Conservation (phyloP, 306 rosid genomes). For the Dryas octopetala region DNA sequence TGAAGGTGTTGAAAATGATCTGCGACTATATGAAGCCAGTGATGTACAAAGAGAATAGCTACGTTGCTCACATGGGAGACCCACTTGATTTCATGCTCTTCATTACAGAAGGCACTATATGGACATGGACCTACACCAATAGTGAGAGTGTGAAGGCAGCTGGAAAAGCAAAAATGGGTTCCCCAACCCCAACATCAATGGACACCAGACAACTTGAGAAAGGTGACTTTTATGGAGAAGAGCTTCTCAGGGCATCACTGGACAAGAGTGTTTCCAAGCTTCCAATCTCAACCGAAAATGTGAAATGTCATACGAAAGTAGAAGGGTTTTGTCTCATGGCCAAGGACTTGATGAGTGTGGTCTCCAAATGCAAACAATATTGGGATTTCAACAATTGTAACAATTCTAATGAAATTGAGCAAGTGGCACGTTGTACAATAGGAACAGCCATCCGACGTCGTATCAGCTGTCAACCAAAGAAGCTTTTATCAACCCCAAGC, state of each 20-base stretch:
- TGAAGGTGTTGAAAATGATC: neutral
- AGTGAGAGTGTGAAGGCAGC: neutral
- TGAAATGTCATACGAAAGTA: conserved; percentile 34
- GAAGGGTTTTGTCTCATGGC: conserved; percentile 29
- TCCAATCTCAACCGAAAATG: conserved; percentile 45
- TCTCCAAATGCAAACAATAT: neutral
- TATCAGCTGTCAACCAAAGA: too few relatives aligned
- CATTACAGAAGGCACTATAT: conserved; percentile 21
- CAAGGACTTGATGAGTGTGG: neutral
- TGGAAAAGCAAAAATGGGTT: neutral
- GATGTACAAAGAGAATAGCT: conserved; percentile 10
- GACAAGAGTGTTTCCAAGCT: conserved; percentile 28
- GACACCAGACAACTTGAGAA: neutral
- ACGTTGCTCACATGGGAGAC: conserved; percentile 11
- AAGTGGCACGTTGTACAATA: too few relatives aligned
- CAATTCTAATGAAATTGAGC: neutral
- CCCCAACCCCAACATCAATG: neutral
- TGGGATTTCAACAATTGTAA: neutral
- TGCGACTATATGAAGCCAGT: conserved; percentile 21
- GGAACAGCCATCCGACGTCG: too few relatives aligned
- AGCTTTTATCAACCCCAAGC: too few relatives aligned
- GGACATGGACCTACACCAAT: neutral
- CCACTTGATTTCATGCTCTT: conserved; percentile 27
- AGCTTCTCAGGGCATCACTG: conserved; percentile 36
- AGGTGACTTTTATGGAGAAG: conserved; percentile 24